Conservation (phyloP, 2,329 filamentous ascomycete species). For the Plectosphaerella cucumerina region DNA sequence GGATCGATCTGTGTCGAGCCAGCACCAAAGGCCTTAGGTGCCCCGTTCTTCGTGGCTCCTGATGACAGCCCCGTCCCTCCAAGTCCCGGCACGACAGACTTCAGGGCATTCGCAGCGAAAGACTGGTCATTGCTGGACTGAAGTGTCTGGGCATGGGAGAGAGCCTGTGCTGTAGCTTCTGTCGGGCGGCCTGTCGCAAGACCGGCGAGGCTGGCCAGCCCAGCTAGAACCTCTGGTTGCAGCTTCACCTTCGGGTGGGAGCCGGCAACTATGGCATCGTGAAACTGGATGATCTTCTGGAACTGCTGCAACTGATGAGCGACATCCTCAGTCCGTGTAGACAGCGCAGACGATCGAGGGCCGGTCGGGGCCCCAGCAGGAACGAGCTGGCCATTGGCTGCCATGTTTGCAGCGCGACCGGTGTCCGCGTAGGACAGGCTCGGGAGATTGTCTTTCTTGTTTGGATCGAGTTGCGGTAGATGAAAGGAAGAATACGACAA, state of each 20-base stretch:
- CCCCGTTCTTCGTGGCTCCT: slow-evolving; percentile 24
- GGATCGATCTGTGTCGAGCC: slow-evolving; percentile 70
- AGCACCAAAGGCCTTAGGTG: slow-evolving; percentile 37
- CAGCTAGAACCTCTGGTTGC: background rate
- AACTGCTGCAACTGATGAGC: slow-evolving; percentile 63
- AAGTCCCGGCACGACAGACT: slow-evolving; percentile 22
- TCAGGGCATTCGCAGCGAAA: slow-evolving; percentile 31
- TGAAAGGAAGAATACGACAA: too few species aligned
- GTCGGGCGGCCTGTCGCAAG: background rate
- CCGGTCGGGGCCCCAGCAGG: slow-evolving; percentile 11
- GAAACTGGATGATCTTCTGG: slow-evolving; percentile 75
- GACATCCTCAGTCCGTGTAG: slow-evolving; percentile 37
- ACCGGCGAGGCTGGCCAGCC: slow-evolving; percentile 13
- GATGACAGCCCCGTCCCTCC: slow-evolving; percentile 13
- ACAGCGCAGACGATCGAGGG: slow-evolving; percentile 19
- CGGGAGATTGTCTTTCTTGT: too few species aligned
- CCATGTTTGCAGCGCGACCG: background rate
- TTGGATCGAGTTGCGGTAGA: too few species aligned
- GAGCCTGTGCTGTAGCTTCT: slow-evolving; percentile 3
- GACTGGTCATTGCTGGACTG: slow-evolving; percentile 26
- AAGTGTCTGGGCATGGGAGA: slow-evolving; percentile 4
- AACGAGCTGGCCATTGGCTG: slow-evolving; percentile 11
- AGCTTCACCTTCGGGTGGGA: slow-evolving; percentile 60
- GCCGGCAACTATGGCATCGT: slow-evolving; percentile 76
- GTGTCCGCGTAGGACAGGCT: too few species aligned